A percentile compares a stretch with the other conserved stretches of the same genome.
These are phyloP conservation scores for Akanthomyces muscarius DNA, from an alignment of 2,329 filamentous ascomycete genomes.

Conservation along the genomic window DNA sequence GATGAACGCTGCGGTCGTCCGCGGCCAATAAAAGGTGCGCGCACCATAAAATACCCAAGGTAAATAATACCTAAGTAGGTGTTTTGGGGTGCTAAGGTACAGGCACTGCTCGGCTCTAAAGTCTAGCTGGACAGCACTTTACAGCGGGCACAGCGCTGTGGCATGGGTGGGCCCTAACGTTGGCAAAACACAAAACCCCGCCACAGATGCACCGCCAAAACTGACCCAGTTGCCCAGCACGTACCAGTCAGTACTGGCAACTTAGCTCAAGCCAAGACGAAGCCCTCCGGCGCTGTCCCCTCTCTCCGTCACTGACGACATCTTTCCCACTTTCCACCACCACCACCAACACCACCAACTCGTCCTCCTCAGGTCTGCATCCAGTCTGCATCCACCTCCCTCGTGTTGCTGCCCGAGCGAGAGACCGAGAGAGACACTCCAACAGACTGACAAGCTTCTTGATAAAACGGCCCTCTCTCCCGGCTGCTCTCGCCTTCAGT, in stretches of 20 bases:
- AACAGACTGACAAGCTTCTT: background rate
- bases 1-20: no score
- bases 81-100: no score
- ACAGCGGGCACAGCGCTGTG: no score
- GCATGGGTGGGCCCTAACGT: background rate
- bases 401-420: conserved; percentile 12
- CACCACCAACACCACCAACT: conserved; percentile 15
- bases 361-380: conserved; percentile 6
- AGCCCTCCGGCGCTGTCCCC: conserved; percentile 13
- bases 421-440: background rate
- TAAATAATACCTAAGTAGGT: no score
- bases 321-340: conserved; percentile 29
- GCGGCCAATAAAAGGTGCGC: no score
- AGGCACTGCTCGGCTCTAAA: no score
- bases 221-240: background rate
- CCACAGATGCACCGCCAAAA: background rate
- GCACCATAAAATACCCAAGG: no score
- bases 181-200: background rate
- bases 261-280: background rate
- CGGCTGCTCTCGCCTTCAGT: background rate
- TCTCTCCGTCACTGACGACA: conserved; percentile 35
- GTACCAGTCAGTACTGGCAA: no score
- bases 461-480: background rate
- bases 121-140: no score
- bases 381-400: conserved; percentile 5